Percentiles rank a stretch among this genome's conserved stretches.
These are phyloP conservation scores for Aspergillus indologenus DNA, from an alignment of 495 filamentous ascomycete genomes.

Conservation along the genomic window DNA sequence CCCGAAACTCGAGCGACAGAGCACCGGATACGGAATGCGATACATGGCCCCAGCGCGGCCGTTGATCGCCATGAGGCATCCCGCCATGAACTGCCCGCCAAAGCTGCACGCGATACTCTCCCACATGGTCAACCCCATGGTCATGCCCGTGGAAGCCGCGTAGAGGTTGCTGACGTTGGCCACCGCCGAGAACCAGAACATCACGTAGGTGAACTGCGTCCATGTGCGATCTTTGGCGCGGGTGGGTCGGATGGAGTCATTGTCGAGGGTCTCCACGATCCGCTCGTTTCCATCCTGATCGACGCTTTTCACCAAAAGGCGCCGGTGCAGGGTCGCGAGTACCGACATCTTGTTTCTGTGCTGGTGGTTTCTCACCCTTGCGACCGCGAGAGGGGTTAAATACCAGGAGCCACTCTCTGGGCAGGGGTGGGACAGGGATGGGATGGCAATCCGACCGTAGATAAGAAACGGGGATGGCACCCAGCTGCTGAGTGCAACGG, in stretches of 20 bases:
- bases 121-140: slow-evolving; percentile 38
- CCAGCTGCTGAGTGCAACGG: background rate
- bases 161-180: slow-evolving; percentile 40
- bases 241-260: slow-evolving; percentile 37
- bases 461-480: background rate
- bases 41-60: slow-evolving; percentile 38
- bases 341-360: slow-evolving; percentile 2
- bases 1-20: slow-evolving; percentile 36
- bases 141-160: slow-evolving; percentile 33
- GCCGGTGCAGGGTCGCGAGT: slow-evolving; percentile 19
- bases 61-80: slow-evolving; percentile 35
- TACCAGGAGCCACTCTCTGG: background rate
- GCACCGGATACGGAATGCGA: slow-evolving; percentile 36
- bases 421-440: background rate
- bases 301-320: slow-evolving; percentile 22
- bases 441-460: background rate
- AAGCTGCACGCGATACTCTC: slow-evolving; percentile 32
- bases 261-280: slow-evolving; percentile 28
- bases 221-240: slow-evolving; percentile 34
- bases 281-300: slow-evolving; percentile 22
- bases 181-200: slow-evolving; percentile 42
- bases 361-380: too few species aligned
- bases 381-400: background rate
- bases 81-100: slow-evolving; percentile 32
- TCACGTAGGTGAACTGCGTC: slow-evolving; percentile 36